phyloP scores from a whole-genome alignment of 176 grass and related monocot species.

The Poa annua region DNA sequence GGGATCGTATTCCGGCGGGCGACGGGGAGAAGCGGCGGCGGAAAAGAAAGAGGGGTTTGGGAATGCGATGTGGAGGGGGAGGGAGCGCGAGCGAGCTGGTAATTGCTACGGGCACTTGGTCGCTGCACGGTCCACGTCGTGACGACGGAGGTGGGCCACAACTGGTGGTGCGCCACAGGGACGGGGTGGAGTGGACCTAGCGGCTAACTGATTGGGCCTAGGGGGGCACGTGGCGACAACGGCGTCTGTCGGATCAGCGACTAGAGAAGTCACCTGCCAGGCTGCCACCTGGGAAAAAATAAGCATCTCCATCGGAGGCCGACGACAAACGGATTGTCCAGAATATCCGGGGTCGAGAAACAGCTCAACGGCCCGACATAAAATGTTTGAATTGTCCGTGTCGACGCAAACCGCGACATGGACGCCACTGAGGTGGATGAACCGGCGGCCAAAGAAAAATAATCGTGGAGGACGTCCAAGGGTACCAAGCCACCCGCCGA shows the following conservation, averaged over 20 bases:
- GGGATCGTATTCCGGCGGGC: constrained; percentile 19
- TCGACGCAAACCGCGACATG: no score
- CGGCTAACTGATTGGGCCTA: constrained; percentile 14
- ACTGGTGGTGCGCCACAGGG: neutral
- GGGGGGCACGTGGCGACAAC: constrained; percentile 25
- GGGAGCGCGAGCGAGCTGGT: neutral
- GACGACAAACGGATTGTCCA: no score
- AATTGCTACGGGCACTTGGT: constrained; percentile 1
- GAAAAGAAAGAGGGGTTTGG: neutral
- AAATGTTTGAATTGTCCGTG: no score
- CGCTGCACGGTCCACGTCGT: constrained; percentile 10
- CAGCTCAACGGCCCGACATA: no score
- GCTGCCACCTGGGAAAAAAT: no score
- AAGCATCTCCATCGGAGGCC: no score
- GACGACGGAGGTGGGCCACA: neutral
- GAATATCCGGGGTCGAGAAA: no score
- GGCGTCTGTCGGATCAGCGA: neutral
- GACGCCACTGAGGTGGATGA: no score
- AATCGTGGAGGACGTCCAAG: no score
- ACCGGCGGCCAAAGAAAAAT: no score
- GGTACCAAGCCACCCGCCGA: no score
- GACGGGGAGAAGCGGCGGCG: neutral
- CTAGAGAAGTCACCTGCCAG: no score
- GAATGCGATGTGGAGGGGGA: neutral
- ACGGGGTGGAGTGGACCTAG: constrained; percentile 47